phyloP scores from a whole-genome alignment of 2,329 filamentous ascomycete species.

The Talaromyces marneffei region DNA sequence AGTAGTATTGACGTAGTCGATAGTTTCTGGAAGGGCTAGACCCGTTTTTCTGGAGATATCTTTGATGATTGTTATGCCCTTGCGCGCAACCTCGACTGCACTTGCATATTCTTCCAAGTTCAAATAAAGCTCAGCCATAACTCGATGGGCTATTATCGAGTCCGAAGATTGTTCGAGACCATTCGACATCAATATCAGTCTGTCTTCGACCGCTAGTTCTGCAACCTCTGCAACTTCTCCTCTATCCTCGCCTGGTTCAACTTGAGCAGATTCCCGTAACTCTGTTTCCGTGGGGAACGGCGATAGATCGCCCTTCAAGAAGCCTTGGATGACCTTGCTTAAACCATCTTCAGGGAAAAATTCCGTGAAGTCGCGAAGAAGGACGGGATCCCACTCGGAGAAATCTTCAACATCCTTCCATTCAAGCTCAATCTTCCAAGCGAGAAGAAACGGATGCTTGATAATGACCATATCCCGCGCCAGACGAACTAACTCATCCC shows the following conservation, averaged over 20 bases:
- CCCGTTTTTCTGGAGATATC: slow-evolving; percentile 62
- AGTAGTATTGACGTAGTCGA: slow-evolving; percentile 67
- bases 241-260: slow-evolving; percentile 29
- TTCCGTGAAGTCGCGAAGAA: slow-evolving; percentile 73
- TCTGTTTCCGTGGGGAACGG: slow-evolving; percentile 59
- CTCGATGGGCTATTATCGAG: slow-evolving; percentile 74
- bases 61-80: slow-evolving; percentile 58
- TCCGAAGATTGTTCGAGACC: slow-evolving; percentile 58
- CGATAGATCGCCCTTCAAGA: slow-evolving; percentile 74
- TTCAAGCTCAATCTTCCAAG: slow-evolving; percentile 86
- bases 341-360: slow-evolving; percentile 83
- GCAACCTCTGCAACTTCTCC: slow-evolving; percentile 30
- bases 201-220: slow-evolving; percentile 67
- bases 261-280: slow-evolving; percentile 50
- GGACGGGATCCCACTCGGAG: slow-evolving; percentile 67
- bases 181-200: slow-evolving; percentile 72
- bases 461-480: slow-evolving; percentile 94
- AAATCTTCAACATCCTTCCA: slow-evolving; percentile 77
- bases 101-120: slow-evolving; percentile 79
- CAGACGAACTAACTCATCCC: slow-evolving; percentile 65
- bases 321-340: slow-evolving; percentile 74
- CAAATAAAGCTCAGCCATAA: slow-evolving; percentile 78
- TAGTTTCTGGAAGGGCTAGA: slow-evolving; percentile 60
- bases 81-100: slow-evolving; percentile 71
- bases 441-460: slow-evolving; percentile 79